Evolutionary conservation across 1,284 basidiomycete species (phyloP), one percentile per base, ranked within the genome.

Genomic region (Heliocybe sulcata): DNA sequence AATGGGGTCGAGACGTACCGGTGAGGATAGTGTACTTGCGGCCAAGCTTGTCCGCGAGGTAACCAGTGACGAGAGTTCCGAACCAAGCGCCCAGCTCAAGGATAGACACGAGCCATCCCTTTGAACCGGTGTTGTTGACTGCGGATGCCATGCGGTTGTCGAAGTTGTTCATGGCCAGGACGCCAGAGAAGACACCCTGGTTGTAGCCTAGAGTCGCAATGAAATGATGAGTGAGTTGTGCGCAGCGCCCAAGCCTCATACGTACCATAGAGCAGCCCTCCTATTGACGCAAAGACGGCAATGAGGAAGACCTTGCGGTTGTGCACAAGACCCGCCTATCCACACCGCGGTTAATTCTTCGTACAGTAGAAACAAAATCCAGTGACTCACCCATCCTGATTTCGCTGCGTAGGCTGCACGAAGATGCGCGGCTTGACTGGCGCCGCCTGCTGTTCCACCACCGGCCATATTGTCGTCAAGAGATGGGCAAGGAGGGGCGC

Each of bases 41-140:
- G 12, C 85, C 88, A 27, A 87, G 66, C 65, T 77, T 81, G 62
- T 90, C 87, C n/a, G 83, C 83, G 53, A 88, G 70, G 62, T 81
- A 83, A 35, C 84, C 85, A 25, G 83, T 84, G 56, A 77, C 67
- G 23, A 87, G 76, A n/a, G 85, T 84, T 58, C 85, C 85, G 58
- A 83, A 73, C 85, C 85, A 88, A 20, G 85, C 85, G 57, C 84
- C 84, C 16, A 86, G 73, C 67, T 87, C 85, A 22, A 87, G 74
- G 60, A 87, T 83, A 42, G 84, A 71, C 2, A 86, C 83, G 9
- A 87, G 71, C 85, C 85, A 87, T 2, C 85, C 85, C 68, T 86
- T 82, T 31, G 73, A 77, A 3, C 69, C 72, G 1, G 79, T 35
- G 58, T 85, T 61, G 27, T 65, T 55, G 27, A 82, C 81, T 1